A percentile compares a stretch with the other conserved stretches of the same genome.
Conservation (phyloP, 441 rosid genomes). For the Pelargonium exstipulatum region DNA sequence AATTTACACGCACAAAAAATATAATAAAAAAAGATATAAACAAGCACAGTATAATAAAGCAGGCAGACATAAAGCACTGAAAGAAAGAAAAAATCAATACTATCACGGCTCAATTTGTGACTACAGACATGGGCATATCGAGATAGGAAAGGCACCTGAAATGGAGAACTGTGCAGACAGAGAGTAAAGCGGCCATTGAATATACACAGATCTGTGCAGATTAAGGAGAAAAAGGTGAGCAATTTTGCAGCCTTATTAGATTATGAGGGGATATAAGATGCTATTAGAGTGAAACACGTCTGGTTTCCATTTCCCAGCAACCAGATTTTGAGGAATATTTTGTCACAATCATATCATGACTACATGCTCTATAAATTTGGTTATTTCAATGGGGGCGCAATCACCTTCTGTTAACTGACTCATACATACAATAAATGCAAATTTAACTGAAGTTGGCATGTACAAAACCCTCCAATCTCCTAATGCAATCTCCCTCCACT, state of each 20-base stretch:
- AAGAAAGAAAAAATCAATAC: too few species aligned
- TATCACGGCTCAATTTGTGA: too few species aligned
- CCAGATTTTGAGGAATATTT: neutral
- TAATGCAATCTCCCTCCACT: neutral
- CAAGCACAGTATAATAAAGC: neutral
- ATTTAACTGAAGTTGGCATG: neutral
- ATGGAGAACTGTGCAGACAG: neutral
- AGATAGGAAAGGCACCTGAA: neutral
- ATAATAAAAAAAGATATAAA: neutral
- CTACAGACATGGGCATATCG: too few species aligned
- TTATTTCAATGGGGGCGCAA: too few species aligned
- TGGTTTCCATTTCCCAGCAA: neutral
- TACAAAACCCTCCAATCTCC: too few species aligned
- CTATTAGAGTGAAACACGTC: neutral
- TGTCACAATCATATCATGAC: neutral
- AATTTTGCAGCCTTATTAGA: neutral
- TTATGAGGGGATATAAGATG: neutral
- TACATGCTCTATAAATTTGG: neutral
- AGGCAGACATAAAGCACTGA: neutral
- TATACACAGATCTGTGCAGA: neutral
- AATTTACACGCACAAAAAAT: neutral
- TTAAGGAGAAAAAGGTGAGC: neutral
- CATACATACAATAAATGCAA: neutral
- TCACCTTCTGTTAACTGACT: neutral
- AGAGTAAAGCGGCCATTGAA: constrained; percentile 1